phyloP scores from a whole-genome alignment of 2,329 filamentous ascomycete species.

The Raffaelea deltoideospora region DNA sequence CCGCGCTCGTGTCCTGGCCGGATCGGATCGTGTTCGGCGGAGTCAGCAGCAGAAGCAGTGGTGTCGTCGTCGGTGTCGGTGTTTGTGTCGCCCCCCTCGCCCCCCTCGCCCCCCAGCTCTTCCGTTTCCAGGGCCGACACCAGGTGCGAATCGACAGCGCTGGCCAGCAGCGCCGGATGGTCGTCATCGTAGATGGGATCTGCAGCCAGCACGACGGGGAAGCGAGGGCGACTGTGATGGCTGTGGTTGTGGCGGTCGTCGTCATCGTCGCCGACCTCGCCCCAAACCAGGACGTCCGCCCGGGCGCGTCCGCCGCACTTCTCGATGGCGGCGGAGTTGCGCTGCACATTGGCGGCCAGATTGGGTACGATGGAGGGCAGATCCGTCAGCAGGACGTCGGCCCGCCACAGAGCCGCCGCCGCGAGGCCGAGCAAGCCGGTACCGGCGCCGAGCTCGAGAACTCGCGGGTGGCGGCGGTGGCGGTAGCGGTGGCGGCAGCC shows the following conservation, averaged over 20 bases:
- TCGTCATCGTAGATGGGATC: constrained; percentile 78
- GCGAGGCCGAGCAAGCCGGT: constrained; percentile 85
- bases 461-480: constrained; percentile 23
- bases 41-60: not conserved
- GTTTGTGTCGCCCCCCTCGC: too few relatives aligned
- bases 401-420: constrained; percentile 56
- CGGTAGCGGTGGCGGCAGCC: not conserved
- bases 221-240: too few relatives aligned
- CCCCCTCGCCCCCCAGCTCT: too few relatives aligned
- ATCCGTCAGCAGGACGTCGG: constrained; percentile 62
- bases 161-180: constrained; percentile 60
- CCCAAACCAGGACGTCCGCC: constrained; percentile 63
- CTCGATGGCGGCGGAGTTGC: constrained; percentile 44
- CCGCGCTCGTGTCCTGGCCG: too few relatives aligned
- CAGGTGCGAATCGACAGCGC: constrained; percentile 56
- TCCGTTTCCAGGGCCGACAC: constrained; percentile 49
- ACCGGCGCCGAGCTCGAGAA: constrained; percentile 75
- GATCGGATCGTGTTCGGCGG: too few relatives aligned
- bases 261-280: constrained; percentile 4
- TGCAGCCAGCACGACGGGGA: constrained; percentile 61
- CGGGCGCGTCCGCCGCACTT: constrained; percentile 39
- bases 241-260: constrained; percentile 11
- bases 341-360: constrained; percentile 53
- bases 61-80: too few relatives aligned
- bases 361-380: constrained; percentile 74